phyloP scores from a whole-genome alignment of 768 basidiomycete species.

The Sutorius australiensis region DNA sequence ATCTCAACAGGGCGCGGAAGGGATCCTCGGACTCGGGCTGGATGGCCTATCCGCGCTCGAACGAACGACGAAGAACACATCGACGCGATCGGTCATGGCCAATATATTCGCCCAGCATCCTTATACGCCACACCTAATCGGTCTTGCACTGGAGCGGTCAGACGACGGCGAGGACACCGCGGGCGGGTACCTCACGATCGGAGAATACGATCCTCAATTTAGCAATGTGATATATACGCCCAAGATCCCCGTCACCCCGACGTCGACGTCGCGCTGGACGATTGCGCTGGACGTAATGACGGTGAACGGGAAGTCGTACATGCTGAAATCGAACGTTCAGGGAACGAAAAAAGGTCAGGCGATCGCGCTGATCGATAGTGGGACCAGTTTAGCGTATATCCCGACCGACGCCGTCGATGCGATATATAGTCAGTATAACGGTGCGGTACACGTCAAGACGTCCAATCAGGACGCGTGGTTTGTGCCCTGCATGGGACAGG shows the following conservation, averaged over 20 bases:
- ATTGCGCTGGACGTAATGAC: constrained; percentile 37
- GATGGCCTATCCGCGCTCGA: constrained; percentile 22
- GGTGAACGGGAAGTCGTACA: constrained; percentile 30
- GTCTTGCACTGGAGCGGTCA: constrained; percentile 40
- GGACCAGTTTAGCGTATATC: constrained; percentile 38
- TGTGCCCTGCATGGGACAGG: constrained; percentile 30
- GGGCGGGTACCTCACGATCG: constrained; percentile 41
- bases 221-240: constrained; percentile 29
- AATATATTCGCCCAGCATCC: constrained; percentile 39
- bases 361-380: constrained; percentile 43
- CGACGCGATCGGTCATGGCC: constrained; percentile 32
- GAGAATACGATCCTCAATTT: constrained; percentile 39
- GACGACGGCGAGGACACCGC: constrained; percentile 37
- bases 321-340: constrained; percentile 29
- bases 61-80: constrained; percentile 13
- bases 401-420: constrained; percentile 33
- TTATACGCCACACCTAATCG: constrained; percentile 36
- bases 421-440: constrained; percentile 38
- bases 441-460: constrained; percentile 33
- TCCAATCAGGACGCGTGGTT: constrained; percentile 34
- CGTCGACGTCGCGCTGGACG: constrained; percentile 39
- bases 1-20: constrained; percentile 12
- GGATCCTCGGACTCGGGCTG: constrained; percentile 29
- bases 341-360: constrained; percentile 30
- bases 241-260: constrained; percentile 34